A percentile compares a stretch with the other conserved stretches of the same genome.
Conservation (phyloP, 371 early-diverging fungal genomes). For the Capillidium heterosporum region DNA sequence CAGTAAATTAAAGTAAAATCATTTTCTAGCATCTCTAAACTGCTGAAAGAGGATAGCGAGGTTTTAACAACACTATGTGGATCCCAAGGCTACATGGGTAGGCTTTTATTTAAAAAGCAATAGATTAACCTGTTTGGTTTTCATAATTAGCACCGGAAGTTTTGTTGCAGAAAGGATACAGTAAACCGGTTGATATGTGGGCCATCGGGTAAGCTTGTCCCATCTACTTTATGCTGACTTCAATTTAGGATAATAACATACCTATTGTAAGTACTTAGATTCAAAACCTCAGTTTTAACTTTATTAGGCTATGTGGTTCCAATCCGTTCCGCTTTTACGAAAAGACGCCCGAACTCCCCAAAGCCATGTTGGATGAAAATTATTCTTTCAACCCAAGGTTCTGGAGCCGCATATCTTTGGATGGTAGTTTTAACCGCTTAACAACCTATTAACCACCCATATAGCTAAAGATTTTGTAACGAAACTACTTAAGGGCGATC, state of each 20-base stretch:
- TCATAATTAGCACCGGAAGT: constrained; percentile 71
- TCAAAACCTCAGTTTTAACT: not conserved
- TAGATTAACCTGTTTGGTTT: not conserved
- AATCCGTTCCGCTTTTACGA: constrained; percentile 55
- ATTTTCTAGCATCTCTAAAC: constrained; percentile 27
- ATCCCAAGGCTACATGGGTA: constrained; percentile 27
- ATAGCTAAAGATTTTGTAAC: constrained; percentile 83
- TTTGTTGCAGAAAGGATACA: constrained; percentile 41
- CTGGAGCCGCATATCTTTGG: constrained; percentile 58
- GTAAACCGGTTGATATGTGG: constrained; percentile 53
- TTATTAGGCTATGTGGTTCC: constrained; percentile 36
- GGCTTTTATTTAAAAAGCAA: not conserved
- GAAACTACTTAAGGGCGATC: constrained; percentile 49
- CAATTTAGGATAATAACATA: constrained; percentile 37
- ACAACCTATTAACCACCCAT: not conserved
- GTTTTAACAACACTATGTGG: constrained; percentile 35
- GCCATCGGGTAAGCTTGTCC: not conserved
- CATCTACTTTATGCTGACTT: not conserved
- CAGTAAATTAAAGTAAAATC: not conserved
- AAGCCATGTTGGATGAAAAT: constrained; percentile 39
- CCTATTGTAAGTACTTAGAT: constrained; percentile 24
- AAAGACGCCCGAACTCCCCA: constrained; percentile 32
- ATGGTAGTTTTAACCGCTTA: constrained; percentile 17
- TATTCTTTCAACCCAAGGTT: constrained; percentile 58
- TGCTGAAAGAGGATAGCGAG: constrained; percentile 22